A percentile compares a stretch with the other conserved stretches of the same genome.
These are phyloP conservation scores for Aureobasidium melanogenum DNA, from an alignment of 2,329 filamentous ascomycete species.

Conservation along the genomic window DNA sequence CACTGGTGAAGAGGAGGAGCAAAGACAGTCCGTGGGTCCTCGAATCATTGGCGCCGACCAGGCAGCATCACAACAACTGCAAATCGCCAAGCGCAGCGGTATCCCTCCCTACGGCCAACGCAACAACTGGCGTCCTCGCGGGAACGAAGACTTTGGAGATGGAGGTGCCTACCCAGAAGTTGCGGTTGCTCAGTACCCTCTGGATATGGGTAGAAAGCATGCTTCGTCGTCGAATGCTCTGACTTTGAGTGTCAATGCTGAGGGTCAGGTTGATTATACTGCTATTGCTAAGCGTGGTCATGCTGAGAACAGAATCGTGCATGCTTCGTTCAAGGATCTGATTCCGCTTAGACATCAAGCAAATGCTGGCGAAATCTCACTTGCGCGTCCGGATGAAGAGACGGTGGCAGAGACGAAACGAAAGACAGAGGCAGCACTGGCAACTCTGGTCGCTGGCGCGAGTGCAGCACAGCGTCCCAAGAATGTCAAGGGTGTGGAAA, in stretches of 20 bases:
- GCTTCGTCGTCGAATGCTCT: constrained; percentile 69
- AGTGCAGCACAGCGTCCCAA: constrained; percentile 92
- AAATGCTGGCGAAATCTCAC: constrained; percentile 81
- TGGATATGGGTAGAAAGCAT: constrained; percentile 85
- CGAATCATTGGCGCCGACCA: constrained; percentile 72
- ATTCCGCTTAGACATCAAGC: constrained; percentile 90
- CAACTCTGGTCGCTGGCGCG: constrained; percentile 72
- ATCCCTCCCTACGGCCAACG: constrained; percentile 84
- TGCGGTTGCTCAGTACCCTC: constrained; percentile 80
- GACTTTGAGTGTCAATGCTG: constrained; percentile 80
- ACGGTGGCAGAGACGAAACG: constrained; percentile 77
- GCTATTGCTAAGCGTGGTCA: constrained; percentile 89
- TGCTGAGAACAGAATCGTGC: constrained; percentile 71
- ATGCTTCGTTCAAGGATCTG: constrained; percentile 92
- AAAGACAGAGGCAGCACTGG: constrained; percentile 78
- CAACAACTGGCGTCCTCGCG: constrained; percentile 80
- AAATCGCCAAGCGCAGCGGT: constrained; percentile 52
- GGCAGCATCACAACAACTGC: constrained; percentile 77
- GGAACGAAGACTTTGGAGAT: constrained; percentile 86
- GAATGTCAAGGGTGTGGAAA: constrained; percentile 72
- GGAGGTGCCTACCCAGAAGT: constrained; percentile 94
- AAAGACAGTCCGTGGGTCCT: constrained; percentile 68
- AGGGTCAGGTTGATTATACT: constrained; percentile 94
- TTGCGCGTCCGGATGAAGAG: constrained; percentile 77
- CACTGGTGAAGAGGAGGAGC: constrained; percentile 78